phyloP scores from a whole-genome alignment of 2,329 filamentous ascomycete species.

The Xylaria sp. region DNA sequence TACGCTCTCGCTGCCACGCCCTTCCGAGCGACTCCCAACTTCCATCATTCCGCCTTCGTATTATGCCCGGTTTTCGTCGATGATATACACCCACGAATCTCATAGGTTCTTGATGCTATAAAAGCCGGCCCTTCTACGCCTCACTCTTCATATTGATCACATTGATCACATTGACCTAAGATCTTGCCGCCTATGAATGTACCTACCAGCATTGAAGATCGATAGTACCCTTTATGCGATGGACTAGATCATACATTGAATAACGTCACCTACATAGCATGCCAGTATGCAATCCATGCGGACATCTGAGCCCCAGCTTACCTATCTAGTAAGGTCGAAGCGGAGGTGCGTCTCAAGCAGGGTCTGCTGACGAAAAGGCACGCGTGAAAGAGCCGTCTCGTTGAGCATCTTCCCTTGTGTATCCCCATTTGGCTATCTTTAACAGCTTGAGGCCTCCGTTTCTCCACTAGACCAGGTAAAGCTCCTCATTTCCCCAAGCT shows the following conservation, averaged over 20 bases:
- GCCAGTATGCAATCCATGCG: constrained; percentile 12
- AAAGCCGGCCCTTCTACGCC: not conserved
- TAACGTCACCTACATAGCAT: not conserved
- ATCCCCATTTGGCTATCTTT: constrained; percentile 12
- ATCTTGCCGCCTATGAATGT: not conserved
- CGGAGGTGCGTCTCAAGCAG: constrained; percentile 13
- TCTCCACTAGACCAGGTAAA: constrained; percentile 19
- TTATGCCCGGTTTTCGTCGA: constrained; percentile 1
- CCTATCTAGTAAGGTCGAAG: constrained; percentile 20
- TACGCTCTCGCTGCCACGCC: too few species aligned
- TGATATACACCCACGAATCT: not conserved
- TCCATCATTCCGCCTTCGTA: not conserved
- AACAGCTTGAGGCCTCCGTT: constrained; percentile 27
- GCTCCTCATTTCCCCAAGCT: constrained; percentile 12
- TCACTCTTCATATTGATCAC: not conserved
- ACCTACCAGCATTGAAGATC: not conserved
- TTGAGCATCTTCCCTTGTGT: constrained; percentile 3
- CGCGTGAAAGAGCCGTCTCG: constrained; percentile 12
- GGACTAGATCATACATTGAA: not conserved
- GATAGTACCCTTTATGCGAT: not conserved
- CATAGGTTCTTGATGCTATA: not conserved
- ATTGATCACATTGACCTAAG: too few species aligned
- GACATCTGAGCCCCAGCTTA: constrained; percentile 10
- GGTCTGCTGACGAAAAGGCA: constrained; percentile 25
- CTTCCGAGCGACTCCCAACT: not conserved